Evolutionary conservation across 163 green algal genomes (phyloP), one percentile per base, ranked within the genome.

Genomic region (Chloromonas sp.): DNA sequence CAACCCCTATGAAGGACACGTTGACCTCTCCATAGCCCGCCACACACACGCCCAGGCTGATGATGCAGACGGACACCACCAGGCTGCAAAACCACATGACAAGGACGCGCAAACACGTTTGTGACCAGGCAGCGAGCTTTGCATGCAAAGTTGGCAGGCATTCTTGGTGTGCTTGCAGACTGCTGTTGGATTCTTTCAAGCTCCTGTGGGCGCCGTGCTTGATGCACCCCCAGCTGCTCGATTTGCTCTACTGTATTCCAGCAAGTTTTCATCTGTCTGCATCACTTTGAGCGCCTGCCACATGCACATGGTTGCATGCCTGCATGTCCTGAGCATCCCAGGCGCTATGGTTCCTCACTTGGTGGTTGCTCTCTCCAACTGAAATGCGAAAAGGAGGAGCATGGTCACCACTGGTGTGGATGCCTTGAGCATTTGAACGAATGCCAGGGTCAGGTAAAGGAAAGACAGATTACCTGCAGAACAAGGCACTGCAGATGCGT

Each of bases 321-420:
- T 36, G 36, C 36, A 36, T 36, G 36, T 36, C 36, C 36, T 36
- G 36, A 36, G 36, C 36, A 36, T 36, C 36, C 36, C 36, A 36
- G 36, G 36, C 36, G 36, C 36, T 36, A 36, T 36, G 36, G 36
- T 36, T 36, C 36, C 36, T 36, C 36, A 36, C 36, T 36, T 36
- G 58, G 36, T 3, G n/a, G 61, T 90, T 71, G 87, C 81, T 1
- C 79, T 79, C 83, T 93, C 90, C 76, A 97, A 86, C 0, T 84
- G 60, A 0, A 92, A 89, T 0, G 91, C 59, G 78, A 98, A 98
- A 1, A 97, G 89, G 2, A 92, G 89, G 58, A 95, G 0, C 95
- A 98, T 98, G 0, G 95, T 98, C 60, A 97, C 93, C 76, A 97
- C 92, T 0, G 95, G 93, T 0, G 92, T 95, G 85, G 95, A 95